Percentiles rank a stretch among this genome's conserved stretches.
These are phyloP conservation scores for Flaveria robusta DNA, from an alignment of 129 eudicot genomes.

Conservation along the genomic window DNA sequence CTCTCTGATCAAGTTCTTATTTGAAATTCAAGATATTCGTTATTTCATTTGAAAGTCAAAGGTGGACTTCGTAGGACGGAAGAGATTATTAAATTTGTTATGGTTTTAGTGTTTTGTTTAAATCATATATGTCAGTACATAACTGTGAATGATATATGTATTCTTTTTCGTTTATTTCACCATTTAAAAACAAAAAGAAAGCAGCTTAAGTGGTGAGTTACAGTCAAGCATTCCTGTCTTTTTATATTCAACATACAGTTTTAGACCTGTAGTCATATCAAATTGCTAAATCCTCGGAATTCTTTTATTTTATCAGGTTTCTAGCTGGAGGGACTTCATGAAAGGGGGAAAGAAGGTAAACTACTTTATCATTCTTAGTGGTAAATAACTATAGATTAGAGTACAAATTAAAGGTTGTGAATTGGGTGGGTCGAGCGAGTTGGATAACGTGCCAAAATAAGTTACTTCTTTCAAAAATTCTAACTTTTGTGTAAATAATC, in stretches of 20 bases:
- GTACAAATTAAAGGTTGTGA: background rate
- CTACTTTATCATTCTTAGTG: background rate
- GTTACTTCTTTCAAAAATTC: background rate
- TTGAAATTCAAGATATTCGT: too few relatives aligned
- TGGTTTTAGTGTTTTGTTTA: background rate
- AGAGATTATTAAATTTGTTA: background rate
- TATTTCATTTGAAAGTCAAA: background rate
- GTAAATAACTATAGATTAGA: background rate
- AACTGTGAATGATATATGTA: background rate
- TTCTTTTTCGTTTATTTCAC: too few relatives aligned
- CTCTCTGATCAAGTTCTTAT: background rate
- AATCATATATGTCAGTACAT: too few relatives aligned
- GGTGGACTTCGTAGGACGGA: background rate
- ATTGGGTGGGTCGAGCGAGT: background rate
- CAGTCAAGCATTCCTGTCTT: background rate
- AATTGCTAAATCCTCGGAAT: background rate
- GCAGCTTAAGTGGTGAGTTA: background rate
- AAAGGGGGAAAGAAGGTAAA: conserved; percentile 92
- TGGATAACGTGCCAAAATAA: background rate
- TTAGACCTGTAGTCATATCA: background rate
- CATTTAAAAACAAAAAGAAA: too few relatives aligned
- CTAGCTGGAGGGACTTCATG: conserved; percentile 98
- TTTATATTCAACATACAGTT: conserved; percentile 1
- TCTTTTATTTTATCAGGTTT: conserved; percentile 53
- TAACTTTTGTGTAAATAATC: background rate